These are phyloP conservation scores for Kuraishia molischiana DNA, from an alignment of 805 yeast genomes.

Conservation along the genomic window DNA sequence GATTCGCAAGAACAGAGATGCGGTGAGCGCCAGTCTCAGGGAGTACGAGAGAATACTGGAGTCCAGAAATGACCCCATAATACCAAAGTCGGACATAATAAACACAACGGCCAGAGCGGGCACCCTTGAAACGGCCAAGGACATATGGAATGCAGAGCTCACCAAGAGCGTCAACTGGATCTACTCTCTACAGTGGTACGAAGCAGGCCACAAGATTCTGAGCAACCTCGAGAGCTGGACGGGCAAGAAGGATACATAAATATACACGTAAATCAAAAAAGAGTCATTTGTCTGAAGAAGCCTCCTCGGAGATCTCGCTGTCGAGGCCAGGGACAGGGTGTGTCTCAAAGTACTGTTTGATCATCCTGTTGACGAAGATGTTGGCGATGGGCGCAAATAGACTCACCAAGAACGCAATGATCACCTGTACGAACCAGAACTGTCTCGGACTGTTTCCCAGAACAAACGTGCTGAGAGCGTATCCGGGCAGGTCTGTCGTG, in stretches of 20 bases:
- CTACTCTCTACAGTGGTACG: slow-evolving; percentile 42
- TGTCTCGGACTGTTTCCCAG: slow-evolving; percentile 65
- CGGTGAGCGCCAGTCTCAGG: slow-evolving; percentile 35
- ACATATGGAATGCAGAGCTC: slow-evolving; percentile 73
- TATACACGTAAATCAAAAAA: background rate
- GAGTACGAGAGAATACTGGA: slow-evolving; percentile 41
- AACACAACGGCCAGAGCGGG: slow-evolving; percentile 35
- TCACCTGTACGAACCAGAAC: slow-evolving; percentile 40
- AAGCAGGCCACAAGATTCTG: slow-evolving; percentile 25
- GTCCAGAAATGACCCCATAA: slow-evolving; percentile 39
- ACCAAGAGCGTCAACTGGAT: slow-evolving; percentile 54
- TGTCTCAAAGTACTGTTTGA: slow-evolving; percentile 32
- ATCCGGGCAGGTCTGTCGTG: slow-evolving; percentile 78
- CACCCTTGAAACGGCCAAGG: slow-evolving; percentile 54
- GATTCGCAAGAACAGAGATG: slow-evolving; percentile 35
- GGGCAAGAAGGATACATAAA: slow-evolving; percentile 1
- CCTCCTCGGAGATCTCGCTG: background rate
- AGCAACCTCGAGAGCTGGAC: slow-evolving; percentile 13
- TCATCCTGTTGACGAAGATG: slow-evolving; percentile 39
- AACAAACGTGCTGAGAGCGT: slow-evolving; percentile 60
- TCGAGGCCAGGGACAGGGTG: background rate
- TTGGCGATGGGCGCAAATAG: slow-evolving; percentile 54
- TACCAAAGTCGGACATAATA: slow-evolving; percentile 32
- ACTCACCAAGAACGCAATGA: slow-evolving; percentile 37
- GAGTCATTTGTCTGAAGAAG: background rate